phyloP scores from a whole-genome alignment of 148 eudicot species.

The Silene conica region DNA sequence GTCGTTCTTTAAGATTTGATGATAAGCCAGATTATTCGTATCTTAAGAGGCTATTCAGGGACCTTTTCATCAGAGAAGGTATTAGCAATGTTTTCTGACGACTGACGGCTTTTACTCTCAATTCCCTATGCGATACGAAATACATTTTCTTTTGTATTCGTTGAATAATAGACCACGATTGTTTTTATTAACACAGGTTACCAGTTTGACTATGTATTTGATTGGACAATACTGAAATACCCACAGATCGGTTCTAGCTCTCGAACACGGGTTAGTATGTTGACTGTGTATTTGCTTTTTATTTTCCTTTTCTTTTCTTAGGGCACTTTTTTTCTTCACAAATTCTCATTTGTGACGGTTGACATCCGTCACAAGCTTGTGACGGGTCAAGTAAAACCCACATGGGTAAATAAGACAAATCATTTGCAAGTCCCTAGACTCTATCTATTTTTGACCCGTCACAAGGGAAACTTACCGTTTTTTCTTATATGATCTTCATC shows the following conservation, averaged over 20 bases:
- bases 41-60: constrained; percentile 92
- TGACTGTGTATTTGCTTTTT: background rate
- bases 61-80: constrained; percentile 97
- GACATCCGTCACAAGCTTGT: too few relatives aligned
- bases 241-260: constrained; percentile 95
- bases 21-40: constrained; percentile 99
- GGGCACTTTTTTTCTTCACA: constrained; percentile 5
- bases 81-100: constrained; percentile 7
- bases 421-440: too few relatives aligned
- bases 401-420: too few relatives aligned
- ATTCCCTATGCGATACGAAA: background rate
- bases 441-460: too few relatives aligned
- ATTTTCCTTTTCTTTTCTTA: background rate
- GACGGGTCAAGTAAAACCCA: too few relatives aligned
- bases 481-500: constrained; percentile 7
- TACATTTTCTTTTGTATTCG: background rate
- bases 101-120: background rate
- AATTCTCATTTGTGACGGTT: too few relatives aligned
- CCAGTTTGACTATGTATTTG: constrained; percentile 98
- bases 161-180: background rate
- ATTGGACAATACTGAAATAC: constrained; percentile 94
- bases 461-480: too few relatives aligned
- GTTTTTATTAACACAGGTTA: constrained; percentile 51
- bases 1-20: constrained; percentile 94
- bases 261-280: constrained; percentile 55